These are phyloP conservation scores for Apodospora peruviana DNA, from an alignment of 495 filamentous ascomycete species.

Conservation along the genomic window DNA sequence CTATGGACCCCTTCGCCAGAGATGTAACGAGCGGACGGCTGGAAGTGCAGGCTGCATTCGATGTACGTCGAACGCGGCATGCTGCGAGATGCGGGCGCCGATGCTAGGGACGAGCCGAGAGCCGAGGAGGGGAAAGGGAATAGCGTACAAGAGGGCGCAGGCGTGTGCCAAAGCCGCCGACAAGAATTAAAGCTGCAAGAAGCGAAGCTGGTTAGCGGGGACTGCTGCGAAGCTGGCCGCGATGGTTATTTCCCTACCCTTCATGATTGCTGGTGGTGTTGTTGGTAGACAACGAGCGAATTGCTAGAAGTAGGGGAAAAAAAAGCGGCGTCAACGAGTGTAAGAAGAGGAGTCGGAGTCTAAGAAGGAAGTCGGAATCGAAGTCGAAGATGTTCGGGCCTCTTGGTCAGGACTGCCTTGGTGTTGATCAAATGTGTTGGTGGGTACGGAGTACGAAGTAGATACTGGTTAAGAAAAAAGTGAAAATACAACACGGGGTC, in stretches of 20 bases:
- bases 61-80: neutral
- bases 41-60: neutral
- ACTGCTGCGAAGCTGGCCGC: neutral
- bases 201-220: conserved; percentile 23
- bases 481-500: too few relatives aligned
- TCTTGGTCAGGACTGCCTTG: too few relatives aligned
- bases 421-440: too few relatives aligned
- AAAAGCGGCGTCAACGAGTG: too few relatives aligned
- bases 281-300: too few relatives aligned
- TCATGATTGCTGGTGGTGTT: neutral
- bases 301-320: too few relatives aligned
- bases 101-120: neutral
- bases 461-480: too few relatives aligned
- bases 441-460: too few relatives aligned
- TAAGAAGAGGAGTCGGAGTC: too few relatives aligned
- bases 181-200: conserved; percentile 87
- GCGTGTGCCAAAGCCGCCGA: conserved; percentile 98
- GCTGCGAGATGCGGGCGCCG: neutral
- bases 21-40: neutral
- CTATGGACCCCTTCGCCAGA: conserved; percentile 4
- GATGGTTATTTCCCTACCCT: neutral
- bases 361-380: too few relatives aligned
- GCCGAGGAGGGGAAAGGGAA: conserved; percentile 13
- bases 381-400: too few relatives aligned
- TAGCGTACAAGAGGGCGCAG: conserved; percentile 88